phyloP scores from a whole-genome alignment of 371 early-diverging fungal genomes.

The Chytridium lagenaria region DNA sequence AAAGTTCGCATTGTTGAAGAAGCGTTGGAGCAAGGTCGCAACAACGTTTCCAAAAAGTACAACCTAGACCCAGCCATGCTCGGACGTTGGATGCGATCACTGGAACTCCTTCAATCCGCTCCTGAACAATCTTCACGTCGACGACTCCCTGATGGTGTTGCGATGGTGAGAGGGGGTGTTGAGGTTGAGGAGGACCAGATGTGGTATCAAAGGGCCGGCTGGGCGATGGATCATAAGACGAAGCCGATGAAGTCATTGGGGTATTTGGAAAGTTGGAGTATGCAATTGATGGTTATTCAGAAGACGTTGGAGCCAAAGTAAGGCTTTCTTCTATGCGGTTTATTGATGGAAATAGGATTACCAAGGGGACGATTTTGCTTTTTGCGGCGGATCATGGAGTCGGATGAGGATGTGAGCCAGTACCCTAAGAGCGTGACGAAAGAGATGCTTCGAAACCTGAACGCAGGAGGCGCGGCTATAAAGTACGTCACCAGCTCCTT shows the following conservation, averaged over 20 bases:
- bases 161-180: not conserved
- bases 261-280: constrained; percentile 23
- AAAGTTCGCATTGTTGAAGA: not conserved
- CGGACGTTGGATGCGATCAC: not conserved
- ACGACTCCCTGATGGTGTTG: not conserved
- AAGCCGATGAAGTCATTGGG: constrained; percentile 39
- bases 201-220: constrained; percentile 22
- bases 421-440: constrained; percentile 38
- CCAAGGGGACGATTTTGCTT: constrained; percentile 20
- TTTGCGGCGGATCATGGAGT: constrained; percentile 45
- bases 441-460: constrained; percentile 42
- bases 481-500: constrained; percentile 23
- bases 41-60: not conserved
- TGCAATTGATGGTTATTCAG: constrained; percentile 28
- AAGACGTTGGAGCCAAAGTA: constrained; percentile 21
- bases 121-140: not conserved
- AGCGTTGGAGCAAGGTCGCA: not conserved
- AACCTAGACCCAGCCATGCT: not conserved
- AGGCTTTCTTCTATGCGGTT: not conserved
- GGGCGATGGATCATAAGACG: constrained; percentile 35
- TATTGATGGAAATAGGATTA: constrained; percentile 8
- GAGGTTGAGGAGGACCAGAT: not conserved
- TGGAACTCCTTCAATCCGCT: not conserved
- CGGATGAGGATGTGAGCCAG: constrained; percentile 30
- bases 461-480: constrained; percentile 38